phyloP scores from a whole-genome alignment of 345 rosid species.

The Linum trigynum region DNA sequence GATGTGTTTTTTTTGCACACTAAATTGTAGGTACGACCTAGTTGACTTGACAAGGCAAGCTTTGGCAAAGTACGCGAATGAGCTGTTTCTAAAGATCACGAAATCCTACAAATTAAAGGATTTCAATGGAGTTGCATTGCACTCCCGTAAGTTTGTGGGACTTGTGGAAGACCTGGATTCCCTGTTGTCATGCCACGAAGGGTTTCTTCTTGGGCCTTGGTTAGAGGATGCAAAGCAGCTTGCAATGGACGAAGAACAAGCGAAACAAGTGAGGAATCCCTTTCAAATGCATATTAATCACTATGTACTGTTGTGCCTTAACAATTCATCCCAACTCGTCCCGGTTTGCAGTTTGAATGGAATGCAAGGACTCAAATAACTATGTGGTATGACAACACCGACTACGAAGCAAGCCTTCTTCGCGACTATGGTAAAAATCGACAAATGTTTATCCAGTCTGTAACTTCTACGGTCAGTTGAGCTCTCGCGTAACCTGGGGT shows the following conservation, averaged over 20 bases:
- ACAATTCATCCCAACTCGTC: not conserved
- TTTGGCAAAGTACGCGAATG: constrained; percentile 52
- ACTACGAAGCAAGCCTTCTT: constrained; percentile 59
- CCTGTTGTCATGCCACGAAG: constrained; percentile 48
- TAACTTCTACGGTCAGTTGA: not conserved
- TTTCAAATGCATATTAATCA: not conserved
- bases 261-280: constrained; percentile 36
- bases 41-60: constrained; percentile 67
- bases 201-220: constrained; percentile 70
- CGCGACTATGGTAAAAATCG: constrained; percentile 44
- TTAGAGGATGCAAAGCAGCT: constrained; percentile 59
- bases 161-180: constrained; percentile 54
- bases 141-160: constrained; percentile 38
- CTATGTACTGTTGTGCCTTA: not conserved
- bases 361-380: constrained; percentile 72
- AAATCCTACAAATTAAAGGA: constrained; percentile 38
- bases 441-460: not conserved
- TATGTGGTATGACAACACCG: constrained; percentile 69
- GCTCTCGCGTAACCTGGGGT: not conserved
- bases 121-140: constrained; percentile 22
- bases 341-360: constrained; percentile 51
- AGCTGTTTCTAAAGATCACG: constrained; percentile 41
- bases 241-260: constrained; percentile 36
- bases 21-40: constrained; percentile 40
- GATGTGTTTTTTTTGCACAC: not conserved